phyloP scores from a whole-genome alignment of 139 green algal genomes.

The Mesotaenium endlicherianum region DNA sequence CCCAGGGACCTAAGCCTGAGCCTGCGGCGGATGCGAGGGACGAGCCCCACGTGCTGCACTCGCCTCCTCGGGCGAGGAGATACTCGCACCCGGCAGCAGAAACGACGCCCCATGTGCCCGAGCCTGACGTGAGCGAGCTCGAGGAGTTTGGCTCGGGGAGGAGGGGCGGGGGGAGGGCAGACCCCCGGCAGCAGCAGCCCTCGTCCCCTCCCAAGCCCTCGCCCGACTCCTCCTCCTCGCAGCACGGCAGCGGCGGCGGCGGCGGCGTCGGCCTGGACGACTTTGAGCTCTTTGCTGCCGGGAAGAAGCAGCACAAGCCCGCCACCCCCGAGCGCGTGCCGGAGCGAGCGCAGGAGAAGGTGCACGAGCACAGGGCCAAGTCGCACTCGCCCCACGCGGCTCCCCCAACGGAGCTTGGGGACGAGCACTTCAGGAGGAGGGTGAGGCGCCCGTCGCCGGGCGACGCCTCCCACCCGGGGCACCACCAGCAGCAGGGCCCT shows the following conservation, averaged over 20 bases:
- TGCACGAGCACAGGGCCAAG: not conserved
- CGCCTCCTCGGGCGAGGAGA: conserved; percentile 1
- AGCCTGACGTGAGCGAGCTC: not conserved
- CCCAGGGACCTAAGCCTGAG: not conserved
- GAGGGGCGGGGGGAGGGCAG: not conserved
- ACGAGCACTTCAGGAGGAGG: not conserved
- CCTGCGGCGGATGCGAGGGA: not conserved
- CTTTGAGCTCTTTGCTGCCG: not conserved
- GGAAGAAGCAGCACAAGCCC: not conserved
- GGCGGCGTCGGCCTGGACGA: not conserved
- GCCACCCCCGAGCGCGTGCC: not conserved
- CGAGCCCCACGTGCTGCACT: not conserved
- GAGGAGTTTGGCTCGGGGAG: not conserved
- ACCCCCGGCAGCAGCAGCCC: not conserved
- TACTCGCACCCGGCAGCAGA: not conserved
- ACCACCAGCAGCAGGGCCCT: not conserved
- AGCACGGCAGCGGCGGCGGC: not conserved
- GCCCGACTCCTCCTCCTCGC: not conserved
- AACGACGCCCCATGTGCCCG: not conserved
- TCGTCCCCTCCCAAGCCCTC: not conserved
- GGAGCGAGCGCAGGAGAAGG: not conserved
- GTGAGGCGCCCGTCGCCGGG: not conserved
- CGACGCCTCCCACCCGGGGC: not conserved
- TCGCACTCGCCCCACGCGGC: too few relatives aligned
- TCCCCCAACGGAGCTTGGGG: not conserved